Evolutionary conservation across 1,284 basidiomycete species (phyloP), one percentile per base, ranked within the genome.

Genomic region (Testicularia cyperi): DNA sequence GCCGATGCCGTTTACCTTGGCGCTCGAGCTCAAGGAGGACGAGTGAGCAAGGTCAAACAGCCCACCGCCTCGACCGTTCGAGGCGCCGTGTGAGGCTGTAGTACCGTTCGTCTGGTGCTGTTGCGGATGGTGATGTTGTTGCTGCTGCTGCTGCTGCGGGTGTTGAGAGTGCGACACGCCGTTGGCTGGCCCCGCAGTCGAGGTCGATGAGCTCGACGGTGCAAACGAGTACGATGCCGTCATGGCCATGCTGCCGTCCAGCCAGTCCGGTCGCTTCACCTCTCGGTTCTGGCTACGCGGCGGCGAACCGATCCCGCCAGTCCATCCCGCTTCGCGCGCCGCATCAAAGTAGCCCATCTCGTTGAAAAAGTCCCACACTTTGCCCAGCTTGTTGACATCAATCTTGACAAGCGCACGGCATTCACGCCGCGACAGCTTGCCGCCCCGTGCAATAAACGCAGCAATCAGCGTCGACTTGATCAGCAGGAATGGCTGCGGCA

Each of bases 391-490:
- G 44, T 70, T 73, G 10, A 70, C 69, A 32, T 69, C 69, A 16
- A 73, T 67, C 60, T 68, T 57, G 63, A 72, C 56, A 28, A 76
- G 38, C 29, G 46, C 44, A 16, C 70, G 47, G 24, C 62, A 65
- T 35, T 74, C 69, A 31, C 66, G 47, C 19, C 71, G 44, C n/a
- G 70, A 57, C 14, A 76, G 43, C 36, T 54, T 66, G 27, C 68
- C 64, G 22, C 68, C 57, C 19, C 70, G 47, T 4, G 67, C 64
- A 25, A 65, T 51, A 33, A 65, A 61, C 24, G 63, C 66, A 22
- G 65, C 47, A 19, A 76, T 57, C 20, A 76, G 64, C 37, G 61
- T 65, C 56, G 67, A 56, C 42, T 76, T 76, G 53, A 76, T 68
- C 37, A 73, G 32, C 44, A 76, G 49, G 43, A 67, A 76, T 2